phyloP scores from a whole-genome alignment of 2,329 filamentous ascomycete genomes.

The Sporothrix humicola region DNA sequence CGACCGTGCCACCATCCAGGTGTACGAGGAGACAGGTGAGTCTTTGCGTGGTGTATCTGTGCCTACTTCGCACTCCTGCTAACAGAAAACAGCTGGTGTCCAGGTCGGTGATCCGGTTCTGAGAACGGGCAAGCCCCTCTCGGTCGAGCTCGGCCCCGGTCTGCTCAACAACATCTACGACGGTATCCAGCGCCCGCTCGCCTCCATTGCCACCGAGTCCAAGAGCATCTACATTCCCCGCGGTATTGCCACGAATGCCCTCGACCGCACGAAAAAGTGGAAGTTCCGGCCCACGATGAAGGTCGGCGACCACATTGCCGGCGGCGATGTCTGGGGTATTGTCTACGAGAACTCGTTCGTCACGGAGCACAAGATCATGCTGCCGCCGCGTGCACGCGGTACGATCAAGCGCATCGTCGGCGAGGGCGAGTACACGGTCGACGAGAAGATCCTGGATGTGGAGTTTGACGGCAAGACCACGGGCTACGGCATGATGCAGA shows the following conservation, averaged over 20 bases:
- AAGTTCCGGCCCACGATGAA: constrained; percentile 91
- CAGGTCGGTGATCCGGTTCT: constrained; percentile 92
- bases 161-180: constrained; percentile 99
- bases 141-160: constrained; percentile 95
- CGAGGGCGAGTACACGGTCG: constrained; percentile 92
- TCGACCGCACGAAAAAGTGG: constrained; percentile 94
- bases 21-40: constrained; percentile 97
- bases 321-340: constrained; percentile 92
- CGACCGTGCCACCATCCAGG: constrained; percentile 96
- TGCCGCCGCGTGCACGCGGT: constrained; percentile 87
- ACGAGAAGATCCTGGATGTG: constrained; percentile 90
- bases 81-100: constrained; percentile 72
- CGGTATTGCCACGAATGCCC: constrained; percentile 83
- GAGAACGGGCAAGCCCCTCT: constrained; percentile 92
- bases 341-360: constrained; percentile 97
- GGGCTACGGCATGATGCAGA: constrained; percentile 97
- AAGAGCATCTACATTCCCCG: constrained; percentile 97
- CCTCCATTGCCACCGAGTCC: constrained; percentile 76
- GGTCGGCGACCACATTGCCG: constrained; percentile 95
- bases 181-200: constrained; percentile 94
- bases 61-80: background rate
- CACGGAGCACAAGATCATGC: constrained; percentile 87
- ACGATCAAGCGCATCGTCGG: constrained; percentile 89
- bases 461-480: constrained; percentile 97
- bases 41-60: background rate